Conservation (phyloP, 352 stramenopile genomes). For the Achlya hypogyna region DNA sequence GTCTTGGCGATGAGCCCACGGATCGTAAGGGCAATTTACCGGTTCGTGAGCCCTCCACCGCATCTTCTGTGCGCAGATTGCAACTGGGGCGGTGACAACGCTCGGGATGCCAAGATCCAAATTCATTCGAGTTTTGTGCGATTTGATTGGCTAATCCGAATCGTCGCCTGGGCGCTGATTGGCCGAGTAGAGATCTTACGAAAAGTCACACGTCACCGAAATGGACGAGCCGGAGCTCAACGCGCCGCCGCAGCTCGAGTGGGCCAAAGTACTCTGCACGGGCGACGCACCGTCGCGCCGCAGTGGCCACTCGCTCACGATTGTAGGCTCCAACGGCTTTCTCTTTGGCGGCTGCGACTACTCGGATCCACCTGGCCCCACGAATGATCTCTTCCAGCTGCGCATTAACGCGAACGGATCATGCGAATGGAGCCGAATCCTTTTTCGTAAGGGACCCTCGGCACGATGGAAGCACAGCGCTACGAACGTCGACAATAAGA, state of each 20-base stretch:
- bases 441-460: conserved; percentile 32
- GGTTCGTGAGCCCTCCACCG: too few species aligned
- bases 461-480: conserved; percentile 88
- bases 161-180: background rate
- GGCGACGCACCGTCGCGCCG: conserved; percentile 82
- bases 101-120: too few species aligned
- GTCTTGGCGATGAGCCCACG: too few species aligned
- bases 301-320: conserved; percentile 89
- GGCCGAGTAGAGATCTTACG: background rate
- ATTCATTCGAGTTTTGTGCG: too few species aligned
- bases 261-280: conserved; percentile 51
- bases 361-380: conserved; percentile 80
- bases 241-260: conserved; percentile 30
- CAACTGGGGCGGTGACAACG: too few species aligned
- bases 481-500: conserved; percentile 78
- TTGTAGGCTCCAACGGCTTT: conserved; percentile 83
- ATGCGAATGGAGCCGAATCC: conserved; percentile 67
- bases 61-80: too few species aligned
- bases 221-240: background rate
- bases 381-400: conserved; percentile 90
- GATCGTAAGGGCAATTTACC: too few species aligned
- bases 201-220: background rate
- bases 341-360: conserved; percentile 92
- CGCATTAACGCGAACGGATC: conserved; percentile 63
- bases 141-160: background rate